phyloP scores from a whole-genome alignment of 176 grass and related monocot genomes.

The Elaeis guineensis region DNA sequence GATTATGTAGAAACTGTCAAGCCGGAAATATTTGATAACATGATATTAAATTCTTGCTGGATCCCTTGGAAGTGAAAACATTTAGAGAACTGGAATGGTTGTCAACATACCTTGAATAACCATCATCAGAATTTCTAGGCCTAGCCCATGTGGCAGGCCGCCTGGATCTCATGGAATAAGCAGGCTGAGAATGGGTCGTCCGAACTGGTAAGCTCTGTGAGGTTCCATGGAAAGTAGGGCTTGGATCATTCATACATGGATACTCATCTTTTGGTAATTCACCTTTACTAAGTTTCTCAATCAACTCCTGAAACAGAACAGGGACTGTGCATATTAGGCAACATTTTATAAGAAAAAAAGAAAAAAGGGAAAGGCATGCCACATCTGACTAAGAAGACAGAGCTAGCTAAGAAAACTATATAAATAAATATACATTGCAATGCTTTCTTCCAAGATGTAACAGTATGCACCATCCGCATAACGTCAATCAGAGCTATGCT shows the following conservation, averaged over 20 bases:
- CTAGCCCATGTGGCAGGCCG: conserved; percentile 63
- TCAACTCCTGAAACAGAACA: conserved; percentile 54
- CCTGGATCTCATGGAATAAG: conserved; percentile 71
- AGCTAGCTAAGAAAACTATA: too few relatives aligned
- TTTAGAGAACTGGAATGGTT: too few relatives aligned
- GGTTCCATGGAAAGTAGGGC: conserved; percentile 51
- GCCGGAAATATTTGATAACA: too few relatives aligned
- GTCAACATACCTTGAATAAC: conserved; percentile 62
- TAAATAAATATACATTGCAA: too few relatives aligned
- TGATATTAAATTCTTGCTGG: too few relatives aligned
- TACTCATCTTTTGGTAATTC: conserved; percentile 72
- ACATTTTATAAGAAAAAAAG: too few relatives aligned
- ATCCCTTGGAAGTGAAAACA: too few relatives aligned
- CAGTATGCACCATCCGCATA: too few relatives aligned
- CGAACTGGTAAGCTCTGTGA: conserved; percentile 29
- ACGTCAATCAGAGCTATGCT: too few relatives aligned
- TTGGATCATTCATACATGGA: conserved; percentile 72
- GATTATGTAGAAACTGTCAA: too few relatives aligned
- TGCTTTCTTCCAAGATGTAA: too few relatives aligned
- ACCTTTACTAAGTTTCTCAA: conserved; percentile 79
- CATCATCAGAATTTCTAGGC: conserved; percentile 71
- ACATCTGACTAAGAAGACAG: too few relatives aligned
- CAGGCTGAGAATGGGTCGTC: conserved; percentile 37
- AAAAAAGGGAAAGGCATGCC: not conserved
- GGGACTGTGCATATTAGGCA: not conserved